Evolutionary conservation across 2,329 filamentous ascomycete genomes (phyloP).

Genomic region (Didymosphaeria variabile): DNA sequence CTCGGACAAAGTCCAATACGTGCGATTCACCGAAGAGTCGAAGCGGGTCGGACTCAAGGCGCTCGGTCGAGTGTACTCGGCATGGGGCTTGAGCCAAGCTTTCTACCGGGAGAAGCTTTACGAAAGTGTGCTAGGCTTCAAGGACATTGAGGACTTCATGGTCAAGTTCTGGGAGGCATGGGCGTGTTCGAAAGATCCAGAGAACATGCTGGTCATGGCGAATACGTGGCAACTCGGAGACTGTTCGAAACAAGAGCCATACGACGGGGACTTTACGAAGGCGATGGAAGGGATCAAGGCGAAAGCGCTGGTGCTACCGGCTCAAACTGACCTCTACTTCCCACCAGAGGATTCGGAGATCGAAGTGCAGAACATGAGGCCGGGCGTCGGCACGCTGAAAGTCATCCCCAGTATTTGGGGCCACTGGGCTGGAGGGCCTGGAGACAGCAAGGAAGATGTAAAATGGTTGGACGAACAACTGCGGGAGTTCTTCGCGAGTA

Average conservation of each 20-base stretch:
- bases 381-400: constrained; percentile 64
- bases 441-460: constrained; percentile 74
- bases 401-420: constrained; percentile 72
- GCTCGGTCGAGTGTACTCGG: constrained; percentile 78
- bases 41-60: constrained; percentile 70
- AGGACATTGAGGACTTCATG: constrained; percentile 77
- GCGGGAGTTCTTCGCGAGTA: constrained; percentile 59
- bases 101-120: constrained; percentile 80
- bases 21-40: constrained; percentile 64
- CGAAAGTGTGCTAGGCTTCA: constrained; percentile 70
- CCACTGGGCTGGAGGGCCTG: constrained; percentile 70
- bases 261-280: constrained; percentile 70
- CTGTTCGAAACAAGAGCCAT: constrained; percentile 70
- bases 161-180: constrained; percentile 78
- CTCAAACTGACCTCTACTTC: constrained; percentile 81
- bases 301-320: constrained; percentile 74
- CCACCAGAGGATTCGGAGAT: constrained; percentile 81
- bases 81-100: constrained; percentile 81
- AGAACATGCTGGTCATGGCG: constrained; percentile 78
- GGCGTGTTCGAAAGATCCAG: constrained; percentile 77
- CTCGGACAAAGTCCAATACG: constrained; percentile 47
- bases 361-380: constrained; percentile 71
- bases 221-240: constrained; percentile 82
- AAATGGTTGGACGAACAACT: constrained; percentile 75
- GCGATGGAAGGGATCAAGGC: constrained; percentile 74